A percentile compares a stretch with the other conserved stretches of the same genome.
These are phyloP conservation scores for Grosmannia huntii DNA, from an alignment of 2,329 filamentous ascomycete genomes.

Conservation along the genomic window DNA sequence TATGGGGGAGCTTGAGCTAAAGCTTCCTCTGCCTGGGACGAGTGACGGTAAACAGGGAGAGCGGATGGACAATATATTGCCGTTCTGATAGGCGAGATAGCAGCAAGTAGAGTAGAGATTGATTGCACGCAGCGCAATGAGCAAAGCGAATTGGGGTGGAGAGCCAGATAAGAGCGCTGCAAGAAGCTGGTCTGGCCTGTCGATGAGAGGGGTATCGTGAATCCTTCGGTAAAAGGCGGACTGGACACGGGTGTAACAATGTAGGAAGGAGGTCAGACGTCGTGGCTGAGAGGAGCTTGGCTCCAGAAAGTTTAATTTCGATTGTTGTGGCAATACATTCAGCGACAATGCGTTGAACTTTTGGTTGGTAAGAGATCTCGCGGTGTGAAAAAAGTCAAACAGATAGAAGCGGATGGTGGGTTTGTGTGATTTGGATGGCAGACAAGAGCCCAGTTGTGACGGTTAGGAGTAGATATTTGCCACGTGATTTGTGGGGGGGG, in stretches of 20 bases:
- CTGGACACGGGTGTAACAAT: not conserved
- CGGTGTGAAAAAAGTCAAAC: not conserved
- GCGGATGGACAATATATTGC: not conserved
- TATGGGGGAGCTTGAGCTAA: not conserved
- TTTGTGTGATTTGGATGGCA: not conserved
- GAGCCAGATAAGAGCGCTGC: not conserved
- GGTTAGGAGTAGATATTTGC: not conserved
- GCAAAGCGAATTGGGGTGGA: not conserved
- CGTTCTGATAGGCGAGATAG: not conserved
- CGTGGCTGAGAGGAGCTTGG: not conserved
- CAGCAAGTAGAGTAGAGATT: not conserved
- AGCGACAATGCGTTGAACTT: not conserved
- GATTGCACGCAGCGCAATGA: not conserved
- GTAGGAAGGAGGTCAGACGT: not conserved
- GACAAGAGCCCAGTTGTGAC: not conserved
- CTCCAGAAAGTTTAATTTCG: not conserved
- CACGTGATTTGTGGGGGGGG: conserved; percentile 1
- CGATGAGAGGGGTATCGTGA: not conserved
- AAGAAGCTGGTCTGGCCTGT: not conserved
- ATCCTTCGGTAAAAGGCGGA: not conserved
- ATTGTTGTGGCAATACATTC: not conserved
- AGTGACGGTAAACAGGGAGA: not conserved
- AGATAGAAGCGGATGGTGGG: not conserved
- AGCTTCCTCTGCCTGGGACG: not conserved
- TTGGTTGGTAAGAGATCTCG: not conserved